These are phyloP conservation scores for Breynia disticha DNA, from an alignment of 441 rosid genomes.

Conservation along the genomic window DNA sequence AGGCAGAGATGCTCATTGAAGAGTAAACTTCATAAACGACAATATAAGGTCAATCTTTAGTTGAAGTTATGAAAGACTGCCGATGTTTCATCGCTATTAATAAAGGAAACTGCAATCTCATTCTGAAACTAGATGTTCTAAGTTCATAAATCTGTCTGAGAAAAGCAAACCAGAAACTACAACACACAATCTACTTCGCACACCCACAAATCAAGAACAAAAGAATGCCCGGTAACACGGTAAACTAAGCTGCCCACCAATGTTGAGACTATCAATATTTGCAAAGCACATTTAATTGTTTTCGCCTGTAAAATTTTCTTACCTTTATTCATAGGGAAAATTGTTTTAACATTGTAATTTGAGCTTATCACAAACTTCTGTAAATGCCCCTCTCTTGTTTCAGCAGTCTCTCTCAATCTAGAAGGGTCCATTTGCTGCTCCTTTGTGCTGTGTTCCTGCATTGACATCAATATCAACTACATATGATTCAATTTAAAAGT, in stretches of 20 bases:
- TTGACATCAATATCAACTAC: conserved; percentile 5
- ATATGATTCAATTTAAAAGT: no score
- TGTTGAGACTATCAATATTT: not conserved
- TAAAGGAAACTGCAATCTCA: conserved; percentile 5
- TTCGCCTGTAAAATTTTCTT: conserved; percentile 4
- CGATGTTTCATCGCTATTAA: no score
- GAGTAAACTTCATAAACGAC: no score
- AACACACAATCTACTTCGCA: conserved; percentile 13
- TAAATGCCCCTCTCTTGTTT: conserved; percentile 11
- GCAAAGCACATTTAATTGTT: not conserved
- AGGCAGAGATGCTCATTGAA: no score
- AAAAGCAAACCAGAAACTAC: conserved; percentile 10
- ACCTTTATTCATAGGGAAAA: not conserved
- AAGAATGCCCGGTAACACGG: conserved; percentile 11
- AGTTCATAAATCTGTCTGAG: conserved; percentile 6
- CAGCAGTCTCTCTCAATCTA: conserved; percentile 13
- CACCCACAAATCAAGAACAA: conserved; percentile 8
- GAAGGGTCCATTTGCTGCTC: not conserved
- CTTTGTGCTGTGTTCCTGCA: conserved; percentile 4
- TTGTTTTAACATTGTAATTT: conserved; percentile 14
- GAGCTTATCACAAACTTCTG: conserved; percentile 10
- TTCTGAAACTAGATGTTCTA: conserved; percentile 7
- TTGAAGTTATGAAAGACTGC: conserved; percentile 1
- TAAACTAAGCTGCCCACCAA: not conserved
- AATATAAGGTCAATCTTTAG: no score